A percentile compares a stretch with the other conserved stretches of the same genome.
Conservation (phyloP, 1,284 basidiomycete species). For the Sanghuangporus weigelae region DNA sequence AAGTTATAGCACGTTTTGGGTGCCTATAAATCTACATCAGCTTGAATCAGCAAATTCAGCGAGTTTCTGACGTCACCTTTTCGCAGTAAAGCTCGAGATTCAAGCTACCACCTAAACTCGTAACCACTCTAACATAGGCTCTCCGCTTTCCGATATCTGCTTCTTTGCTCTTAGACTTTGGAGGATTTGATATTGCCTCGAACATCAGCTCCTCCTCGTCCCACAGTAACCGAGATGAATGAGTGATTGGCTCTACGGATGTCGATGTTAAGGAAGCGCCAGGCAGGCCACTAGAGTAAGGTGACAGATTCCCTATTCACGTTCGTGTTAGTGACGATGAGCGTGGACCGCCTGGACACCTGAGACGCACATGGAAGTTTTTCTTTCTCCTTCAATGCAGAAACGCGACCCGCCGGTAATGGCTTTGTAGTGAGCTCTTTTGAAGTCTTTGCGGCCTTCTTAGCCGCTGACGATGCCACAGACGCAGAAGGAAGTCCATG, state of each 20-base stretch:
- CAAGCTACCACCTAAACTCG: constrained; percentile 81
- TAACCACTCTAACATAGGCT: constrained; percentile 88
- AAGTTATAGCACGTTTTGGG: constrained; percentile 99
- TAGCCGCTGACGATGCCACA: constrained; percentile 31
- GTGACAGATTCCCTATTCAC: constrained; percentile 79
- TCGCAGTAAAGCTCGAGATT: constrained; percentile 93
- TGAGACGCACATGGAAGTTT: constrained; percentile 55
- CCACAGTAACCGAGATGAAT: constrained; percentile 79
- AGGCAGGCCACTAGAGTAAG: constrained; percentile 84
- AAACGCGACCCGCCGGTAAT: constrained; percentile 24
- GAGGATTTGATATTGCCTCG: constrained; percentile 74
- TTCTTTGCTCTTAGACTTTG: constrained; percentile 81
- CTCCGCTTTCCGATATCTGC: constrained; percentile 87
- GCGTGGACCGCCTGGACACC: not conserved
- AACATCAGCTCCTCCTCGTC: constrained; percentile 97
- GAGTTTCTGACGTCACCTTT: constrained; percentile 45
- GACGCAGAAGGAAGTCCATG: constrained; percentile 63
- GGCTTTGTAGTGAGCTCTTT: constrained; percentile 33
- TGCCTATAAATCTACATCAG: constrained; percentile 46
- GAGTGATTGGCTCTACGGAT: constrained; percentile 76
- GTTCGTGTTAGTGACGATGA: not conserved
- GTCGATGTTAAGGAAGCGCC: constrained; percentile 95
- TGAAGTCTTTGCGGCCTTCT: constrained; percentile 25
- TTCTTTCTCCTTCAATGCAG: constrained; percentile 48
- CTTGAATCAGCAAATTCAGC: not conserved